Base-by-base conservation (phyloP, 768 basidiomycete species). In the Amyloporia xantha region DNA sequence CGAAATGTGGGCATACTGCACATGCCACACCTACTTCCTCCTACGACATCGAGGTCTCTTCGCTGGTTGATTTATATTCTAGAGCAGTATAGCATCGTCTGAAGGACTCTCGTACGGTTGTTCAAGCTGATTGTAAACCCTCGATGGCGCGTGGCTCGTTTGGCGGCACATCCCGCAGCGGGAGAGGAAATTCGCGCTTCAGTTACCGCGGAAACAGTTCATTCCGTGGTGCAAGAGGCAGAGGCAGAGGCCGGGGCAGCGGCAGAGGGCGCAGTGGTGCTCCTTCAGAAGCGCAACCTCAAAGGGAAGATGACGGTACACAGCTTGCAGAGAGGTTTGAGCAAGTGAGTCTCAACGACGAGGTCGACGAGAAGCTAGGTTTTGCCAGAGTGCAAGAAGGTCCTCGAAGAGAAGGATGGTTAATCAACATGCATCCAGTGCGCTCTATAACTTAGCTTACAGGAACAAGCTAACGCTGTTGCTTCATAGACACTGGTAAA, bases 401-500 rank as follows among this genome's bases (percentile, higher is more conserved):
- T 0, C 68, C 73, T 2, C 71, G 71, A 59, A 81, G 73, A 62
- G 86, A 89, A 47, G 96, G 94, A 2, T 98, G 96, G 96, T 70
- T 99, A 61, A 82, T 99, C 54, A 98, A 98, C 62, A 98, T 99
- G 95, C 94, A 95, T 64, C 91, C 96, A 46, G 92, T 93, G 62
- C 56, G 88, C 75, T 23, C 7, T 23, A n/a, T n/a, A n/a, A n/a
- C n/a, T 13, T 47, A 42, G 25, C 21, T 12, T 19, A 44, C 33
- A 48, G 7, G 21, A 42, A 30, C 15, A 6, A 12, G 7, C 12
- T 17, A 1, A 2, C 19, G 4, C 44, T 50, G 13, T 33, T 33
- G 44, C 49, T 6, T 11, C 47, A 13, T 56, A 96, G 86, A 96
- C 92, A 1, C 68, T 95, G 7, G 67, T 96, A 13, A 89, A 91